Base-by-base conservation (phyloP, 1,139 yeast species). In the Geotrichum candidum region DNA sequence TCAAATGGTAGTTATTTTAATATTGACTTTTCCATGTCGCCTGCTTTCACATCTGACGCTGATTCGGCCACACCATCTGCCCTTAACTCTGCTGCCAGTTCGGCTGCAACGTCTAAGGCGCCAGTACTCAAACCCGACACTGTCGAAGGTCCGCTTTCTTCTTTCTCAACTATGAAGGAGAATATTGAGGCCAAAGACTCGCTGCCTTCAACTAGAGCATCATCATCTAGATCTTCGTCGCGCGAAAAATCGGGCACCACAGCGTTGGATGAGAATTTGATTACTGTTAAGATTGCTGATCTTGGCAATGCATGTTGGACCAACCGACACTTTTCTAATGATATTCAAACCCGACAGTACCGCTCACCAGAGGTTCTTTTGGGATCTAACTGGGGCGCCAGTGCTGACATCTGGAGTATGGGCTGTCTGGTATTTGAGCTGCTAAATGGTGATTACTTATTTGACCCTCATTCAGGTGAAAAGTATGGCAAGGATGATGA, bases 321-420 rank as follows among this genome's bases (percentile, higher is more conserved):
- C 10, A 78, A 83, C 69, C 81, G 80, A 54, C 96, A 90, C 73
- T 88, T 87, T 74, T 87, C 96, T 22, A 84, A 88, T 72, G 94
- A 88, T 70, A 88, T 90, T 66, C 96, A 90, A 74, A 90, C 96
- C 0, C 78, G 96, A 55, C 96, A 90, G 72, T 90, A 90, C 73
- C 77, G 96, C 50, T 82, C 95, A 1, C 96, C 96, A 0, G 96
- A 90, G 72, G 86, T 88, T 51, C 74, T 84, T 29, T 74, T 86
- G 57, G 88, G 91, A 55, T 80, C 84, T 22, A 72, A 79, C 23
- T 90, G 96, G 96, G 96, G 96, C 13, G 88, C 91, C 53, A 83
- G 88, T 57, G 84, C 91, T 0, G 96, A 90, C 72, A 77, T 88
- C 55, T 90, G 96, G 96, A 86, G 92, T 50, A 77, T 85, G 72